phyloP scores from a whole-genome alignment of 139 green algal species.

The Chlamydomonas asymmetrica region DNA sequence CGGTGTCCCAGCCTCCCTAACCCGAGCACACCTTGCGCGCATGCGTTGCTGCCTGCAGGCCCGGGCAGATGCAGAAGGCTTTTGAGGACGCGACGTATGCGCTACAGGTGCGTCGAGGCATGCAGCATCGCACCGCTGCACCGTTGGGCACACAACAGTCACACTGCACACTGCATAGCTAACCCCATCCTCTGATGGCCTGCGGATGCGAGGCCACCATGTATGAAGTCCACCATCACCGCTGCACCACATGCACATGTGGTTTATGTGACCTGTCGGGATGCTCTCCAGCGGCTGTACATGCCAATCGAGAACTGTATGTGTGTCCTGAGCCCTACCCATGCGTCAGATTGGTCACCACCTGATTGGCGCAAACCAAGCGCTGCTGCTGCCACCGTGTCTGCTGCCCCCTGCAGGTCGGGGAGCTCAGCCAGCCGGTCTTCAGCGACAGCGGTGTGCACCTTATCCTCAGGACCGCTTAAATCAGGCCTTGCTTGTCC shows the following conservation, averaged over 20 bases:
- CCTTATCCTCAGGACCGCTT: constrained; percentile 80
- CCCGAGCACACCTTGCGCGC: not conserved
- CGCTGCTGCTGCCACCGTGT: too few species aligned
- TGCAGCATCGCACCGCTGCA: too few species aligned
- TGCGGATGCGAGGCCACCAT: not conserved
- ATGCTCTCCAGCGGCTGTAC: not conserved
- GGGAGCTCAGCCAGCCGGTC: constrained; percentile 73
- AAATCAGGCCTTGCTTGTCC: too few species aligned
- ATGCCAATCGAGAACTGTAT: not conserved
- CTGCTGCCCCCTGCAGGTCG: constrained; percentile 43
- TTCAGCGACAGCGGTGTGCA: constrained; percentile 82
- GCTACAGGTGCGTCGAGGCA: constrained; percentile 53
- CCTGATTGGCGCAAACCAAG: too few species aligned
- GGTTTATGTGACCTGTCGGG: not conserved
- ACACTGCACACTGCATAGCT: constrained; percentile 43
- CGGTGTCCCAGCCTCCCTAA: not conserved
- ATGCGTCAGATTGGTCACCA: too few species aligned
- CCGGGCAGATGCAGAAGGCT: constrained; percentile 81
- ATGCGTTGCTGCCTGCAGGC: constrained; percentile 34
- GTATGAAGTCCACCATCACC: too few species aligned
- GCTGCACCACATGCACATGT: not conserved
- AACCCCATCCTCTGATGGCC: not conserved
- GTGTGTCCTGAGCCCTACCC: not conserved
- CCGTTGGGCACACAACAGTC: constrained; percentile 20
- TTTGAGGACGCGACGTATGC: constrained; percentile 82